Percentiles rank a stretch among this genome's conserved stretches.
These are phyloP conservation scores for Cryphonectria naterciae DNA, from an alignment of 2,329 filamentous ascomycete species.

Conservation along the genomic window DNA sequence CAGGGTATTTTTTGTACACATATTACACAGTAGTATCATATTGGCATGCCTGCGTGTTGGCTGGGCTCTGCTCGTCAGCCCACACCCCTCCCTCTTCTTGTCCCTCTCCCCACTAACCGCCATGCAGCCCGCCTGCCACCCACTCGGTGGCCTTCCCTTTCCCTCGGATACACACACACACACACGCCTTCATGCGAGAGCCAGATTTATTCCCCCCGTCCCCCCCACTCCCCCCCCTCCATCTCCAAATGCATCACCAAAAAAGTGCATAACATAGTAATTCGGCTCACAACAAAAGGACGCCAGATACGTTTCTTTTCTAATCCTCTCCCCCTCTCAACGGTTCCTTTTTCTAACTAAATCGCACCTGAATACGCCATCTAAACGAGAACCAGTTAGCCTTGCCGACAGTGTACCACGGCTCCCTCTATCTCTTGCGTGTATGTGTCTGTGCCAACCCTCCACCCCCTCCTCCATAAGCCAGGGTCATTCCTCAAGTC, in stretches of 20 bases:
- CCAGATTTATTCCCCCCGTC: background rate
- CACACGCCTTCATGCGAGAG: background rate
- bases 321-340: background rate
- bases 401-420: background rate
- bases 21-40: background rate
- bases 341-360: background rate
- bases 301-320: background rate
- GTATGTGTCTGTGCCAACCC: background rate
- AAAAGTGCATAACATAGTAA: background rate
- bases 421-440: background rate
- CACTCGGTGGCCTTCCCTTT: constrained; percentile 7
- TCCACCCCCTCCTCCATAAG: too few relatives aligned
- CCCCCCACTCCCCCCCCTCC: background rate
- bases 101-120: background rate
- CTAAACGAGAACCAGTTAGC: background rate
- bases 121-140: background rate
- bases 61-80: background rate
- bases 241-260: background rate
- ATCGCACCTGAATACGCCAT: background rate
- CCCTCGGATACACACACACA: background rate
- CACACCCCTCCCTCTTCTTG: background rate
- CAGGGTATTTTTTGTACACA: background rate
- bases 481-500: too few relatives aligned
- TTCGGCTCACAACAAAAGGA: background rate
- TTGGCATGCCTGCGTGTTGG: background rate